phyloP scores from a whole-genome alignment of 1,284 basidiomycete genomes.

The Papiliotrema flavescens region DNA sequence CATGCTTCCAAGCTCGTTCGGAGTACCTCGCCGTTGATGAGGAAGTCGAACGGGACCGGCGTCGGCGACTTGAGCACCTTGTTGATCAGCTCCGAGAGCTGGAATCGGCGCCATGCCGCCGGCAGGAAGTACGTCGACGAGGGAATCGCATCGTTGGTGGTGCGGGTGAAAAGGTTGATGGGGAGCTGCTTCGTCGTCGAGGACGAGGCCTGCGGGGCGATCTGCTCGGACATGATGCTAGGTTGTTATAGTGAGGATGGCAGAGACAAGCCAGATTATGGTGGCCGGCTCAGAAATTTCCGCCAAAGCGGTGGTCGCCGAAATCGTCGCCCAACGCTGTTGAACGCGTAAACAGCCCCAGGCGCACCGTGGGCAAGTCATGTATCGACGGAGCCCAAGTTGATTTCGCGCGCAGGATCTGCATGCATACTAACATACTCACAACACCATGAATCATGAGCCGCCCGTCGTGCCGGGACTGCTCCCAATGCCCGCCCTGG shows the following conservation, averaged over 20 bases:
- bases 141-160: constrained; percentile 70
- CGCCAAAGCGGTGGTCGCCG: background rate
- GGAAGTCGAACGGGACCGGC: constrained; percentile 90
- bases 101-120: constrained; percentile 82
- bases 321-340: background rate
- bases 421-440: background rate
- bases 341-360: background rate
- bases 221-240: constrained; percentile 20
- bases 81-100: constrained; percentile 97
- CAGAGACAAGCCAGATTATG: too few relatives aligned
- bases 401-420: background rate
- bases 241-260: too few relatives aligned
- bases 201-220: constrained; percentile 9
- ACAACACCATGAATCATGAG: constrained; percentile 23
- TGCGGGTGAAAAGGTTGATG: constrained; percentile 76
- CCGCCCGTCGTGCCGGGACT: constrained; percentile 25
- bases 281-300: constrained; percentile 9
- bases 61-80: constrained; percentile 69
- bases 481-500: constrained; percentile 31
- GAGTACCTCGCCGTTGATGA: constrained; percentile 77
- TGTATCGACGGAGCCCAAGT: background rate
- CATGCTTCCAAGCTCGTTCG: constrained; percentile 71
- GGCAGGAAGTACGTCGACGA: constrained; percentile 93
- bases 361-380: constrained; percentile 13
- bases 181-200: constrained; percentile 50